A percentile compares a stretch with the other conserved stretches of the same genome.
Evolutionary conservation across 176 grass and related monocot species (phyloP).

Genomic region (Urochloa ruziziensis): DNA sequence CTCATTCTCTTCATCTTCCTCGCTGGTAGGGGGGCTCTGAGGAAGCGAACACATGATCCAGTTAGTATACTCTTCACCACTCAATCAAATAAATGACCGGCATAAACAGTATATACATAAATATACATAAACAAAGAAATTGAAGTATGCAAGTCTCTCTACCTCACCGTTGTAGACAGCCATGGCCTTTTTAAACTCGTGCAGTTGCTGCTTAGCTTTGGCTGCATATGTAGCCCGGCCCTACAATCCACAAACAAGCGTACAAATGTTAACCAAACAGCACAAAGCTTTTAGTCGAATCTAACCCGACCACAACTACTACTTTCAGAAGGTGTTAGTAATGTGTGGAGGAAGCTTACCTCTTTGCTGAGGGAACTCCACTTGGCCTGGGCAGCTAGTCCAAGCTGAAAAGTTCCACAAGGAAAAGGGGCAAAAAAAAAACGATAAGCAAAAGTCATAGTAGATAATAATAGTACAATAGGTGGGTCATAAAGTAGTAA

Average conservation of each 20-base stretch:
- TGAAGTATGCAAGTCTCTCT: not conserved
- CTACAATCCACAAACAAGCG: conserved; percentile 25
- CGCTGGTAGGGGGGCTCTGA: conserved; percentile 49
- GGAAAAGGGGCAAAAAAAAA: not conserved
- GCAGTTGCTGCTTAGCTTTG: conserved; percentile 70
- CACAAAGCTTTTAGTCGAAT: not conserved
- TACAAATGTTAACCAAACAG: not conserved
- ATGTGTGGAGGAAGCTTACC: conserved; percentile 27
- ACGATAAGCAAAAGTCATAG: not conserved
- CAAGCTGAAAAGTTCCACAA: conserved; percentile 38
- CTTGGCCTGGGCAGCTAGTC: conserved; percentile 80
- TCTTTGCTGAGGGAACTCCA: conserved; percentile 82
- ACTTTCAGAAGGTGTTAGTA: not conserved
- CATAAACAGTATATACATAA: not conserved
- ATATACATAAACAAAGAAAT: not conserved
- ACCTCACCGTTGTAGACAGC: conserved; percentile 71
- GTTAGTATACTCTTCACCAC: not conserved
- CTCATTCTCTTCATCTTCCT: conserved; percentile 39
- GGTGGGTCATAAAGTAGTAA: not conserved
- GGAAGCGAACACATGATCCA: not conserved
- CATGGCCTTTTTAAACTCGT: conserved; percentile 62
- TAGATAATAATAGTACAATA: not conserved
- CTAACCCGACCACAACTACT: not conserved
- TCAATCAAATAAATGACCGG: not conserved
- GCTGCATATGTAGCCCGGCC: conserved; percentile 72